phyloP scores from a whole-genome alignment of 2,329 filamentous ascomycete genomes.

The Plenodomus tracheiphilus region DNA sequence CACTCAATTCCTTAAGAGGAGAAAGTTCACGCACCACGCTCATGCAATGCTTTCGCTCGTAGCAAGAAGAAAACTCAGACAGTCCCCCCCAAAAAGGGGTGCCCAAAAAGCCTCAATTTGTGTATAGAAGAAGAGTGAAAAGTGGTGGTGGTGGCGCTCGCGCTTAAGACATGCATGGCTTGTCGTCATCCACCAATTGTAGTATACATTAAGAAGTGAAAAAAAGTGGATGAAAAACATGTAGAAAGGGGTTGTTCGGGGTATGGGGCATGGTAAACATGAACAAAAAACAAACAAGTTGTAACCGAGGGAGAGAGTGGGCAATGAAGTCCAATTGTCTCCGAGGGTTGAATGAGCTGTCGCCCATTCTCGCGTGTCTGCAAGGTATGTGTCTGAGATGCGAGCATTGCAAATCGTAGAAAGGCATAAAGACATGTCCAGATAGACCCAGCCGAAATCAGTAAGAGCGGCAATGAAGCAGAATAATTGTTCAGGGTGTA shows the following conservation, averaged over 20 bases:
- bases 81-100: neutral
- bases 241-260: neutral
- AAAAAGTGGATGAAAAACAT: neutral
- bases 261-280: slow-evolving; percentile 15
- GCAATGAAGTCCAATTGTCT: neutral
- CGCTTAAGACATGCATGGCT: neutral
- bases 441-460: slow-evolving; percentile 9
- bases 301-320: slow-evolving; percentile 3
- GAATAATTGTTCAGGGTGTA: slow-evolving; percentile 11
- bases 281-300: slow-evolving; percentile 1
- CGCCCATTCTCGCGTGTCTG: neutral
- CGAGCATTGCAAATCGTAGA: slow-evolving; percentile 25
- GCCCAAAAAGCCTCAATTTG: neutral
- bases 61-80: neutral
- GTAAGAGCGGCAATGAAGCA: slow-evolving; percentile 3
- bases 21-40: neutral
- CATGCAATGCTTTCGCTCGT: neutral
- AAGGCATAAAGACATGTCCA: slow-evolving; percentile 28
- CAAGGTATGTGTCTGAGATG: slow-evolving; percentile 14
- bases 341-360: neutral
- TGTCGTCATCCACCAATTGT: neutral
- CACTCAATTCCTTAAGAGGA: too few species aligned
- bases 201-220: slow-evolving; percentile 1
- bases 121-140: neutral
- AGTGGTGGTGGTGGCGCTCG: neutral